Percentiles rank a stretch among this genome's conserved stretches.
phyloP scores from a whole-genome alignment of 331 rosid genomes.

The Phaseolus coccineus region DNA sequence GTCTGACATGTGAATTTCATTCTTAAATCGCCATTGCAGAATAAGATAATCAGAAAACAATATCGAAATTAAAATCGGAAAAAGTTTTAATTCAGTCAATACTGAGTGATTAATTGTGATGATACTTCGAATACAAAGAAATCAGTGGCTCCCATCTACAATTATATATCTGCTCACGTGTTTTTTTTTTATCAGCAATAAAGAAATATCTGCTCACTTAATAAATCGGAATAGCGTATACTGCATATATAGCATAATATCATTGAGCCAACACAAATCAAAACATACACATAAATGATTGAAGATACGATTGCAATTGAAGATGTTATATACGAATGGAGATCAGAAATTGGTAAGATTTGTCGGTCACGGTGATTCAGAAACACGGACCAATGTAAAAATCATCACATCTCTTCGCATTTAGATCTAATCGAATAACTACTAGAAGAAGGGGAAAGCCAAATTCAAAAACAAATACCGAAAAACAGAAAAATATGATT shows the following conservation, averaged over 20 bases:
- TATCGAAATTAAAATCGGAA: too few species aligned
- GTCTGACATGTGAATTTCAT: conserved; percentile 87
- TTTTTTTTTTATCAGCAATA: too few species aligned
- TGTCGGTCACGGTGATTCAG: conserved; percentile 70
- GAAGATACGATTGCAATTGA: fast-evolving
- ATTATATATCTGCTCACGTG: too few species aligned
- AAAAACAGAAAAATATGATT: fast-evolving
- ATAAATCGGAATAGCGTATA: conserved; percentile 82
- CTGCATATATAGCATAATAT: conserved; percentile 65
- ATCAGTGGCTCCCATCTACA: too few species aligned
- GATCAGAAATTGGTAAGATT: conserved; percentile 68
- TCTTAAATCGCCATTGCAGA: conserved; percentile 67
- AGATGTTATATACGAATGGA: not conserved
- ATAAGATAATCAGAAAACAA: fast-evolving
- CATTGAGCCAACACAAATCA: conserved; percentile 56
- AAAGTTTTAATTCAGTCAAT: too few species aligned
- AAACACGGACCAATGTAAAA: conserved; percentile 76
- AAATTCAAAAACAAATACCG: not conserved
- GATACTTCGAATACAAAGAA: too few species aligned
- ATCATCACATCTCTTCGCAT: conserved; percentile 52
- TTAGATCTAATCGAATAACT: not conserved
- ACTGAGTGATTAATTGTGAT: too few species aligned
- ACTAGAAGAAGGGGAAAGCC: fast-evolving
- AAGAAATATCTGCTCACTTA: conserved; percentile 41
- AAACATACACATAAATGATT: too few species aligned